Base-by-base conservation (phyloP, 2,329 filamentous ascomycete genomes). In the Colletotrichum sp. region DNA sequence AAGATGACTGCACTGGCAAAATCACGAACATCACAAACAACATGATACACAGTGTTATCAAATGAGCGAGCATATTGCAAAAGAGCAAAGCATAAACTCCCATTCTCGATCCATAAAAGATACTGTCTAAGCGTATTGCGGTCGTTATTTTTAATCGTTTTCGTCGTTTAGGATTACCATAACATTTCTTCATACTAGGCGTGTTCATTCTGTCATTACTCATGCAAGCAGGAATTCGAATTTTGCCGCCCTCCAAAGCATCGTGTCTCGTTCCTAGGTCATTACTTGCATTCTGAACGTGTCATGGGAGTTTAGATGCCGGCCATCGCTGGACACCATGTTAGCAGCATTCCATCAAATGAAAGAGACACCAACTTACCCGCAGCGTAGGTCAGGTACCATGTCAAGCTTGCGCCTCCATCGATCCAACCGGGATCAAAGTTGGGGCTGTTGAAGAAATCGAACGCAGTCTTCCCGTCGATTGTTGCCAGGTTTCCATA, bases 401-500 rank as follows among this genome's bases (percentile, higher is more conserved):
- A 98, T 33, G 94, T 96, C 83, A 92, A 86, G 79, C 92, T 93
- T 4, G 94, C 95, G 18, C 97, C 96, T 1, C 94, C 95, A 84
- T 98, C 95, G 58, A 97, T 83, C 90, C 91, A 95, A 55, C 83
- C 83, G 43, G 89, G 86, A 79, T 95, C 88, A 79, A 97, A 96
- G 18, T 88, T 85, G 1, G 85, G 81, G 75, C 90, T 86, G 1
- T 87, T 88, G 81, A 99, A 98, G 82, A 96, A 98, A 1, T 88
- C 81, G 87, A 91, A 98, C 27, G 94, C 91, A 8, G 89, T 84
- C 66, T 82, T 83, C 0, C 96, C 91, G 80, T 98, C 90, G 54
- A 95, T 87, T 9, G 96, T 91, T 1, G 95, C 95, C 57, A 95
- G 88, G 81, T 97, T 98, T 27, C 92, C 94, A 79, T 93, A 95